phyloP scores from a whole-genome alignment of 1,284 basidiomycete species.

The Sporisorium scitamineum region DNA sequence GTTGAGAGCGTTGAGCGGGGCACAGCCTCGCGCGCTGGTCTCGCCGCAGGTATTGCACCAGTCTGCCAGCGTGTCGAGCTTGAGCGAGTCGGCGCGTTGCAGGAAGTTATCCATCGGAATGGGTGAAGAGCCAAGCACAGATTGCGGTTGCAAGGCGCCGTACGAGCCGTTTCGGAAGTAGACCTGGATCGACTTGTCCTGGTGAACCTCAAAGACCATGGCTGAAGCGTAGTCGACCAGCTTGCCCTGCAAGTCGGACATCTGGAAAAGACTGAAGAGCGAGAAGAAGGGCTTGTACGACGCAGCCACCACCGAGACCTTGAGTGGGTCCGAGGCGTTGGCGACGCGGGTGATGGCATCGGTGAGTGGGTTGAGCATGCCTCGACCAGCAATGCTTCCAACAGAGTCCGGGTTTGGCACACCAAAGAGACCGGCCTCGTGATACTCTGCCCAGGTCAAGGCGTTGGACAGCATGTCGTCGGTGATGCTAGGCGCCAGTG shows the following conservation, averaged over 20 bases:
- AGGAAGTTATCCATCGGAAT: conserved; percentile 82
- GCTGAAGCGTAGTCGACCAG: conserved; percentile 82
- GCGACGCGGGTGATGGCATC: conserved; percentile 79
- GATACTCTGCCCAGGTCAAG: conserved; percentile 77
- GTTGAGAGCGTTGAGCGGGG: conserved; percentile 54
- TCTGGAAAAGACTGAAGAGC: conserved; percentile 77
- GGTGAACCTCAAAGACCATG: conserved; percentile 78
- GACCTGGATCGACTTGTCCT: conserved; percentile 74
- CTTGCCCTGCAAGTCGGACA: conserved; percentile 37
- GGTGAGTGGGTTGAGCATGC: conserved; percentile 79
- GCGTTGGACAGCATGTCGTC: conserved; percentile 41
- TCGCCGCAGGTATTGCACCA: conserved; percentile 70
- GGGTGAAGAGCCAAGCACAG: conserved; percentile 69
- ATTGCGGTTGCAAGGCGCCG: conserved; percentile 56
- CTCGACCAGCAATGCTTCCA: conserved; percentile 85
- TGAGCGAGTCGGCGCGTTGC: conserved; percentile 75
- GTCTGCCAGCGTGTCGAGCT: conserved; percentile 68
- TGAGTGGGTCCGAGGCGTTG: conserved; percentile 81
- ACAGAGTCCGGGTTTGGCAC: conserved; percentile 76
- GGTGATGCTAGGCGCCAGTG: conserved; percentile 42
- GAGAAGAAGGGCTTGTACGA: conserved; percentile 91
- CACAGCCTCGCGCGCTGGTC: conserved; percentile 55
- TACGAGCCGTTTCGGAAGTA: conserved; percentile 85
- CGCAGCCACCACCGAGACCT: conserved; percentile 78
- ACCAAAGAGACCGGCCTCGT: conserved; percentile 82